Evolutionary conservation across 441 rosid species (phyloP), one percentile per base, ranked within the genome.

Genomic region (Macaranga tanarius): DNA sequence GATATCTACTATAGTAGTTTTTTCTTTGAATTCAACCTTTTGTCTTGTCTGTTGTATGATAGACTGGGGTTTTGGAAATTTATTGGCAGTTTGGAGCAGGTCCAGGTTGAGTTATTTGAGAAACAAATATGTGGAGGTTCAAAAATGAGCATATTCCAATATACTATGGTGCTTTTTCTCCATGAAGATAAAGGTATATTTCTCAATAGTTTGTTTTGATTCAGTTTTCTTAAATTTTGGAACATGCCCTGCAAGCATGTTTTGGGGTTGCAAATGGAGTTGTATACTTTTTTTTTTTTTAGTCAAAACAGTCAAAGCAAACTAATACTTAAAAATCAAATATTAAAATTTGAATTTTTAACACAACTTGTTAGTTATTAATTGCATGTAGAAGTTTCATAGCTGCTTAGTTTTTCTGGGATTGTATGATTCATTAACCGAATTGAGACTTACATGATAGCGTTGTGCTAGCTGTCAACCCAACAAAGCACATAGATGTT

Each of bases 81-180:
- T 88, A 76, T 79, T 92, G 86, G 87, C 96, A 95, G 99, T 89
- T 80, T 90, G 91, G 99, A 92, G 94, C 88, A 84, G 79, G 83
- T 86, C 86, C 97, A 92, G 84, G 88, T 83, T 74, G 88, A 86
- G 61, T 75, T 90, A 69, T 88, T 95, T 85, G 88, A 84, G 80
- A 86, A 86, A 80, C 89, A 92, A 81, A 80, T 95, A 60, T 91
- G 89, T 64, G 85, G 94, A 67, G 91, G 97, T 68, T 67, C 84
- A 71, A 84, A 83, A 81, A 70, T 79, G 65, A 85, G 89, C 89
- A 78, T 92, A 73, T 90, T 81, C 73, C 97, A 88, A 74, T 89
- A 90, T 80, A 81, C 87, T 19, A 80, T 90, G 92, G 75, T 92
- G 59, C 90, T 79, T 22, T 85, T 88, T 82, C 67, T 84, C 80